These are phyloP conservation scores for Gnaphalium uliginosum DNA, from an alignment of 129 eudicot species.

Conservation along the genomic window DNA sequence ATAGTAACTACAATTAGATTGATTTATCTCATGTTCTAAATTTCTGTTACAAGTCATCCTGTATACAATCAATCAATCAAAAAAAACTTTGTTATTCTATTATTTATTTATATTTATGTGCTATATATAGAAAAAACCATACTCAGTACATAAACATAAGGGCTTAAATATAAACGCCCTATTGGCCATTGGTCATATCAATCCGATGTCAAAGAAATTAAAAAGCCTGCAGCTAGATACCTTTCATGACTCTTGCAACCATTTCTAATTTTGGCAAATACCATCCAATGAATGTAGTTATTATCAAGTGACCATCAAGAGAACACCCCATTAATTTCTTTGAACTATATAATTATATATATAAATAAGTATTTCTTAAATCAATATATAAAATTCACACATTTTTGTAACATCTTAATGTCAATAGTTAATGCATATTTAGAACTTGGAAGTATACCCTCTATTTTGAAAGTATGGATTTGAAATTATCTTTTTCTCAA, in stretches of 20 bases:
- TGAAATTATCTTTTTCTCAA: too few relatives aligned
- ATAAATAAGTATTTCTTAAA: too few relatives aligned
- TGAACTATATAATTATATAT: too few relatives aligned
- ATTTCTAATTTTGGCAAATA: slow-evolving; percentile 21
- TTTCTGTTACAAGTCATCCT: too few relatives aligned
- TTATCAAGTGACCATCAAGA: slow-evolving; percentile 6
- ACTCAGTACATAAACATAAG: background rate
- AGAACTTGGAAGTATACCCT: too few relatives aligned
- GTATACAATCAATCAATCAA: too few relatives aligned
- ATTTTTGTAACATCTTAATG: too few relatives aligned
- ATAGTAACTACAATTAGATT: background rate
- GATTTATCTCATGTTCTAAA: background rate
- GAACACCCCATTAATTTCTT: background rate
- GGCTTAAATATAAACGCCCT: slow-evolving; percentile 5
- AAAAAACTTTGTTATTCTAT: background rate
- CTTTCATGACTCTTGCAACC: background rate
- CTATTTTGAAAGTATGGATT: too few relatives aligned
- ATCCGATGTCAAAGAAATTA: background rate
- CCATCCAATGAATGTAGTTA: slow-evolving; percentile 24
- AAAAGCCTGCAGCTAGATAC: background rate
- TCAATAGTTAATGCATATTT: too few relatives aligned
- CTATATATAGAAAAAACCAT: background rate
- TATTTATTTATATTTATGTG: background rate
- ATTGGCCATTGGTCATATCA: slow-evolving; percentile 17
- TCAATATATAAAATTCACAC: too few relatives aligned